Conservation (phyloP, 2,329 filamentous ascomycete species). For the Aspergillus pseudonomiae region DNA sequence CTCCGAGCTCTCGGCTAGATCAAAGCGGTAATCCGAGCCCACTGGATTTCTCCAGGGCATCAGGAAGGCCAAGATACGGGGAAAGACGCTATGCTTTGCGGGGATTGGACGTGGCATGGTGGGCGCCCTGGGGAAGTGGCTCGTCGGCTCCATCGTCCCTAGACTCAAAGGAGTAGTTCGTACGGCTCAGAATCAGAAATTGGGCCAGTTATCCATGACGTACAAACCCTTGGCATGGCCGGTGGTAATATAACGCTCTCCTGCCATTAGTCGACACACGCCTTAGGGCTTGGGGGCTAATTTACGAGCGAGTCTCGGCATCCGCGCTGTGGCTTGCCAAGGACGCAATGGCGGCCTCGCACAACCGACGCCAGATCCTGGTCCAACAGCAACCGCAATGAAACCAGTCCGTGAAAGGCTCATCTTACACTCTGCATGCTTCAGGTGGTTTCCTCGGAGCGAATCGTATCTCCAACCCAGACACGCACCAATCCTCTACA, state of each 20-base stretch:
- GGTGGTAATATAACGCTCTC: not conserved
- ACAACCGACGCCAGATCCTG: not conserved
- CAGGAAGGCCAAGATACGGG: constrained; percentile 30
- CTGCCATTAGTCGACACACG: not conserved
- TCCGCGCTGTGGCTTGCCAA: not conserved
- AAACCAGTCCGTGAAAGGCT: not conserved
- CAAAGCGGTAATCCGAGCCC: constrained; percentile 30
- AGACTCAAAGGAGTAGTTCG: constrained; percentile 5
- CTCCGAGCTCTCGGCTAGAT: constrained; percentile 22
- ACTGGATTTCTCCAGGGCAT: constrained; percentile 15
- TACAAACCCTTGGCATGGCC: constrained; percentile 13
- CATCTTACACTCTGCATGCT: not conserved
- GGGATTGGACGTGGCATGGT: constrained; percentile 18
- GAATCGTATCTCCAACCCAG: not conserved
- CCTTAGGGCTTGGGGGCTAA: not conserved
- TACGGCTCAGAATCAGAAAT: constrained; percentile 1
- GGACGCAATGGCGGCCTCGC: not conserved
- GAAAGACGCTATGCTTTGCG: constrained; percentile 20
- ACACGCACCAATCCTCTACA: not conserved
- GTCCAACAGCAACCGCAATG: not conserved
- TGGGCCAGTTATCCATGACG: constrained; percentile 5
- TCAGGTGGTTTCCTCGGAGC: not conserved
- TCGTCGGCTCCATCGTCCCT: constrained; percentile 10
- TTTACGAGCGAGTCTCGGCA: not conserved
- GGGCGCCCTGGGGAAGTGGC: constrained; percentile 18